phyloP scores from a whole-genome alignment of 2,329 filamentous ascomycete species.

The Aspergillus aculeatinus region DNA sequence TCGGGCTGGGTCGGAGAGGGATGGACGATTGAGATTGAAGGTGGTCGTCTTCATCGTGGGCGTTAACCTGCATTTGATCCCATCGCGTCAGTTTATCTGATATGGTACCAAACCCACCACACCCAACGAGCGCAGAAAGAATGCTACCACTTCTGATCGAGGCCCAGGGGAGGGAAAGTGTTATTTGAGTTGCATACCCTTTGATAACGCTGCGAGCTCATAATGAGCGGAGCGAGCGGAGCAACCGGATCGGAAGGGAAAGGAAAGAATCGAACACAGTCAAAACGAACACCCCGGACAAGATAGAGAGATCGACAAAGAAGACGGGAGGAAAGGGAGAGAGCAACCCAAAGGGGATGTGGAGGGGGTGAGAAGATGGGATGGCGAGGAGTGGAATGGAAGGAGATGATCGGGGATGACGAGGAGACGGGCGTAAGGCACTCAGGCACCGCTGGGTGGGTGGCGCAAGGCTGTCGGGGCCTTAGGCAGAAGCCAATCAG shows the following conservation, averaged over 20 bases:
- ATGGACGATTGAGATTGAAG: slow-evolving; percentile 33
- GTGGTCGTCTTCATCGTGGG: slow-evolving; percentile 45
- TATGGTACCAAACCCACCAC: not conserved
- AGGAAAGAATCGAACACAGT: slow-evolving; percentile 4
- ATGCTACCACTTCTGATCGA: not conserved
- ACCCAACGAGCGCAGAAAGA: not conserved
- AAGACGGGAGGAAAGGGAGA: slow-evolving; percentile 16
- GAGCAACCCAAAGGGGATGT: slow-evolving; percentile 22
- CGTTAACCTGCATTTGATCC: slow-evolving; percentile 39
- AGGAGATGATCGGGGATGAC: slow-evolving; percentile 16
- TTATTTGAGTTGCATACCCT: slow-evolving; percentile 37
- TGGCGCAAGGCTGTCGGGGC: slow-evolving; percentile 6
- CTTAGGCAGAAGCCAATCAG: not conserved
- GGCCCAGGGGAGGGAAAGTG: slow-evolving; percentile 14
- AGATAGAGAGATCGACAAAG: slow-evolving; percentile 18
- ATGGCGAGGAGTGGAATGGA: slow-evolving; percentile 17
- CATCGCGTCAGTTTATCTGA: not conserved
- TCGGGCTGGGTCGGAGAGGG: slow-evolving; percentile 27
- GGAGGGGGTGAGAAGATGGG: slow-evolving; percentile 25
- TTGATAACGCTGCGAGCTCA: slow-evolving; percentile 52
- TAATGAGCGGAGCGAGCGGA: slow-evolving; percentile 41
- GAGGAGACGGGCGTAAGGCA: slow-evolving; percentile 12
- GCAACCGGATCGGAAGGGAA: slow-evolving; percentile 15
- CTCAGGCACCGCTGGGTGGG: slow-evolving; percentile 5
- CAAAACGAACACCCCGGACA: not conserved